Percentiles rank a stretch among this genome's conserved stretches.
Conservation (phyloP, 768 basidiomycete genomes). For the Exidia glandulosa region DNA sequence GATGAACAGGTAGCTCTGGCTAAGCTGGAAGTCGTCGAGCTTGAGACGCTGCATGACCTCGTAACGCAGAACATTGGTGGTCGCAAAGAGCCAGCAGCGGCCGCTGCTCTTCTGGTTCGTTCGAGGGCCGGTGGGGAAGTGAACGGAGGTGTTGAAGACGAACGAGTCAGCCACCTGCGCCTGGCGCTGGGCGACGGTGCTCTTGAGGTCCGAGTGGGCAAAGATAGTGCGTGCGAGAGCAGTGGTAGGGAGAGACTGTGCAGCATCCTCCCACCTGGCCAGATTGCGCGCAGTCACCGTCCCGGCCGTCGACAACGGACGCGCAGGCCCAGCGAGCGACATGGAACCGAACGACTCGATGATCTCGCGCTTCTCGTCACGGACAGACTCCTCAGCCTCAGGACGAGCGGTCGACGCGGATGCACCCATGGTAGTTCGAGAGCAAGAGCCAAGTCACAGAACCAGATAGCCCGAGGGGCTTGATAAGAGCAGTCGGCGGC, state of each 20-base stretch:
- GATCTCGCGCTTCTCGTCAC: neutral
- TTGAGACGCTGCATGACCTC: conserved; percentile 77
- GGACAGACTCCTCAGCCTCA: neutral
- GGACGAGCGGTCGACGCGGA: too few relatives aligned
- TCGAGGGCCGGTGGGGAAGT: conserved; percentile 72
- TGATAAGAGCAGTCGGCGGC: too few relatives aligned
- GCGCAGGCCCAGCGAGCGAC: neutral
- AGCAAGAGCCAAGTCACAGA: too few relatives aligned
- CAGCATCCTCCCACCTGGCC: neutral
- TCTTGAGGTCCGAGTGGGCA: conserved; percentile 52
- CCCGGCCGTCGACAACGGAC: neutral
- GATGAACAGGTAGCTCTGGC: conserved; percentile 90
- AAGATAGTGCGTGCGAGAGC: conserved; percentile 68
- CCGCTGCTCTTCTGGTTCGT: conserved; percentile 84
- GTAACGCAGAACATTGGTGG: conserved; percentile 77
- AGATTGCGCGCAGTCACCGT: neutral
- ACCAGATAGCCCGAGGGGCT: too few relatives aligned
- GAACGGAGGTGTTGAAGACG: conserved; percentile 73
- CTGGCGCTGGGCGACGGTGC: conserved; percentile 51
- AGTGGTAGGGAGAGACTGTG: neutral
- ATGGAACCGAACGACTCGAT: neutral
- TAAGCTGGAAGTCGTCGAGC: conserved; percentile 82
- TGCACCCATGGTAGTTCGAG: neutral
- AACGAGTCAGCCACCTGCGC: conserved; percentile 55
- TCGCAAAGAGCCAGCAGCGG: conserved; percentile 92